A percentile compares a stretch with the other conserved stretches of the same genome.
Evolutionary conservation across 2,329 filamentous ascomycete species (phyloP).

Genomic region (Xylaria sp.): DNA sequence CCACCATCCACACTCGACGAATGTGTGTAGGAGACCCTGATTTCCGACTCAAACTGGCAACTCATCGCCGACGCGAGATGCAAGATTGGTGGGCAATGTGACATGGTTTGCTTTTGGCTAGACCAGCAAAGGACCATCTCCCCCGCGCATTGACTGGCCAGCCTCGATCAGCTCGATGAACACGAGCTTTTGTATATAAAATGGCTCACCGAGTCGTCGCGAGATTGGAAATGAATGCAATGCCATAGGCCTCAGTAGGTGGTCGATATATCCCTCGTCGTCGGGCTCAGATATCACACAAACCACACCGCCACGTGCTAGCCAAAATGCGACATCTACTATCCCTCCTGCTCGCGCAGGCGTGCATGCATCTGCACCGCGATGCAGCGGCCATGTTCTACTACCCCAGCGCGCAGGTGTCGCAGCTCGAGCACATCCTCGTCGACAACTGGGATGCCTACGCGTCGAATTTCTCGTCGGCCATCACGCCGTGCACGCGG

Average conservation of each 20-base stretch:
- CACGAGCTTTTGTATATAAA: neutral
- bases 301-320: neutral
- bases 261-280: neutral
- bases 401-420: constrained; percentile 42
- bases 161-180: neutral
- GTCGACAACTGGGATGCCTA: constrained; percentile 46
- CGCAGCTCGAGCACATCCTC: constrained; percentile 44
- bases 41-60: constrained; percentile 8
- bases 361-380: neutral
- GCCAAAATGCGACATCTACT: neutral
- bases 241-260: neutral
- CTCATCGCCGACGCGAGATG: neutral
- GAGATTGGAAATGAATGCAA: neutral
- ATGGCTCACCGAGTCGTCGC: neutral
- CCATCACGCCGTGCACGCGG: constrained; percentile 46
- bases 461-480: constrained; percentile 46
- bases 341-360: neutral
- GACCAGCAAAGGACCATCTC: neutral
- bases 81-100: neutral
- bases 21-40: neutral
- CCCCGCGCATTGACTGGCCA: neutral
- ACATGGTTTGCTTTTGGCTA: neutral
- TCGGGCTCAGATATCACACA: neutral
- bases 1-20: neutral
- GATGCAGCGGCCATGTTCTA: constrained; percentile 42